Percentiles rank a stretch among this genome's conserved stretches.
Evolutionary conservation across 257 asterid genomes (phyloP).

Genomic region (Cruciata laevipes): DNA sequence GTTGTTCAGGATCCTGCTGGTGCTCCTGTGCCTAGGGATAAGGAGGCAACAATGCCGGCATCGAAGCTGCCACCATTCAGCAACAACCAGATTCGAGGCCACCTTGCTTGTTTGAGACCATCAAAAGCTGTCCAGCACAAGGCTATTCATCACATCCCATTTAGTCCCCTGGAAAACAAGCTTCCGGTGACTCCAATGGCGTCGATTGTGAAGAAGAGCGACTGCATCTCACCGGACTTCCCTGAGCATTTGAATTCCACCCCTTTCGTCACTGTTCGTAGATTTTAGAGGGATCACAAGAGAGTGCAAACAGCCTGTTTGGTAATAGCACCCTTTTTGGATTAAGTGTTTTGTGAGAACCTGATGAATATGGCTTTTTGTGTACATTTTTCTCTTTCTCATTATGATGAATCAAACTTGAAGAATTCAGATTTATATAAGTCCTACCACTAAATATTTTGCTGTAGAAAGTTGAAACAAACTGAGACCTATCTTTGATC

Average conservation of each 20-base stretch:
- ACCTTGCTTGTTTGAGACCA: slow-evolving; percentile 57
- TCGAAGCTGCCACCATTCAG: slow-evolving; percentile 65
- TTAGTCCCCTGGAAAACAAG: slow-evolving; percentile 47
- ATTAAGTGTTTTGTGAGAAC: background rate
- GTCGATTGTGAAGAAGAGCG: slow-evolving; percentile 21
- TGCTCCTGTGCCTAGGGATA: slow-evolving; percentile 59
- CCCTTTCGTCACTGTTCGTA: slow-evolving; percentile 44
- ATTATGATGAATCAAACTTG: background rate
- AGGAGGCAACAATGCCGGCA: slow-evolving; percentile 37
- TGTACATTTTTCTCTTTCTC: background rate
- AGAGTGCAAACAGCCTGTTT: slow-evolving; percentile 3
- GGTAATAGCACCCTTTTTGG: background rate
- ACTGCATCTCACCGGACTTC: slow-evolving; percentile 31
- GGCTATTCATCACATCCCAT: slow-evolving; percentile 27
- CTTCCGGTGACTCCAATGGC: slow-evolving; percentile 39
- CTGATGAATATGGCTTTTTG: background rate
- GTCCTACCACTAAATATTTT: no score
- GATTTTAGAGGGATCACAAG: slow-evolving; percentile 18
- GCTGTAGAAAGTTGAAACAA: no score
- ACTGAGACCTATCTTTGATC: no score
- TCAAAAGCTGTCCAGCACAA: slow-evolving; percentile 25
- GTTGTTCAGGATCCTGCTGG: slow-evolving; percentile 61
- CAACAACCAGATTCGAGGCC: slow-evolving; percentile 49
- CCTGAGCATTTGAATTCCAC: slow-evolving; percentile 40
- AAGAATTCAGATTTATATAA: no score